Percentiles rank a stretch among this genome's conserved stretches.
Conservation (phyloP, 2,329 filamentous ascomycete genomes). For the Diaporthe citrichinensis region DNA sequence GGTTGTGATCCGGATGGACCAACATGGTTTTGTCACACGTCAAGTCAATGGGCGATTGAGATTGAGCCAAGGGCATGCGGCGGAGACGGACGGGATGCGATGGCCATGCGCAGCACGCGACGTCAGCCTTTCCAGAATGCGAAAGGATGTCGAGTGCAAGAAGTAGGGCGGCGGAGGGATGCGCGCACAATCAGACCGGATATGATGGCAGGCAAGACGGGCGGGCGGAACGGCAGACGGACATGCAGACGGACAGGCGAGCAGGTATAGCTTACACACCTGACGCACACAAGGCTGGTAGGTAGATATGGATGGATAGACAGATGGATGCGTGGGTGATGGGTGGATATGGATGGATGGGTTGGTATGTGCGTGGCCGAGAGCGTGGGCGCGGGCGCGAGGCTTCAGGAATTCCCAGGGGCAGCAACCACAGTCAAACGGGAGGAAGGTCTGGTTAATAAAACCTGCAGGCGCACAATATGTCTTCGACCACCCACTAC, state of each 20-base stretch:
- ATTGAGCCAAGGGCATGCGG: background rate
- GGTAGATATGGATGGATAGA: background rate
- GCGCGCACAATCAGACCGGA: background rate
- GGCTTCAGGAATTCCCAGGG: constrained; percentile 8
- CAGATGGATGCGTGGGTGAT: background rate
- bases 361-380: constrained; percentile 15
- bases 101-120: constrained; percentile 21
- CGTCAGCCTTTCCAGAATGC: background rate
- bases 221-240: background rate
- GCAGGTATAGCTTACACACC: background rate
- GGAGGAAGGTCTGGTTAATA: constrained; percentile 19
- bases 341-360: constrained; percentile 17
- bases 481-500: background rate
- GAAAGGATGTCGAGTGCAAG: constrained; percentile 1
- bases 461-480: constrained; percentile 11
- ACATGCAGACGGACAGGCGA: background rate
- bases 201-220: background rate
- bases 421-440: background rate
- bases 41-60: constrained; percentile 7
- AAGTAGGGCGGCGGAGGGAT: background rate
- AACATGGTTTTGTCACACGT: constrained; percentile 29
- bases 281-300: constrained; percentile 10
- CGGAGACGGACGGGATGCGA: constrained; percentile 5
- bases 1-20: constrained; percentile 26
- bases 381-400: background rate